A percentile compares a stretch with the other conserved stretches of the same genome.
Evolutionary conservation across 805 yeast species (phyloP).

Genomic region (Candida namnaoensis): DNA sequence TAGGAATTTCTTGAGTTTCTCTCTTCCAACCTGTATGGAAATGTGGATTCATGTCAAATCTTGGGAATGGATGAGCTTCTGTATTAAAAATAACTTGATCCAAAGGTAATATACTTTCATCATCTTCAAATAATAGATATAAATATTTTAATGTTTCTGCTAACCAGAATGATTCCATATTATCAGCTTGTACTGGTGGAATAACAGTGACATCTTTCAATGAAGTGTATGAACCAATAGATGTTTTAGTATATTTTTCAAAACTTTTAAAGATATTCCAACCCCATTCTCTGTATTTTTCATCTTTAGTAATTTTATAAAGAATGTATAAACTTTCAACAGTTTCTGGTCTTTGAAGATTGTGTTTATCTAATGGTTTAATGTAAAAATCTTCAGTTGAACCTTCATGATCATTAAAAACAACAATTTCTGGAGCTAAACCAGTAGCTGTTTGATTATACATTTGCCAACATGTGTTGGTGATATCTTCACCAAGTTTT

Average conservation of each 20-base stretch:
- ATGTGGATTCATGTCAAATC: slow-evolving; percentile 38
- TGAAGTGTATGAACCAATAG: slow-evolving; percentile 48
- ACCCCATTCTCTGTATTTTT: slow-evolving; percentile 82
- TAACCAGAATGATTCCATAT: slow-evolving; percentile 89
- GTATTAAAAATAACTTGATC: slow-evolving; percentile 75
- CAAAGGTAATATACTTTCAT: slow-evolving; percentile 53
- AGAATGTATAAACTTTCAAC: slow-evolving; percentile 80
- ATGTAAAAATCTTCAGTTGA: slow-evolving; percentile 49
- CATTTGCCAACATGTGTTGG: slow-evolving; percentile 78
- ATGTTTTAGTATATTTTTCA: slow-evolving; percentile 45
- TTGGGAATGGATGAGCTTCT: slow-evolving; percentile 92
- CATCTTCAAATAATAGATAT: slow-evolving; percentile 70
- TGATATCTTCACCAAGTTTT: slow-evolving; percentile 62
- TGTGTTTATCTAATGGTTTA: slow-evolving; percentile 69
- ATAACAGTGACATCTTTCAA: slow-evolving; percentile 53
- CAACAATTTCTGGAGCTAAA: slow-evolving; percentile 81
- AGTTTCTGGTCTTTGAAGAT: slow-evolving; percentile 89
- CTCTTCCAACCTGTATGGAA: slow-evolving; percentile 61
- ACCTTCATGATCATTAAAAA: slow-evolving; percentile 54
- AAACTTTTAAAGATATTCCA: slow-evolving; percentile 76
- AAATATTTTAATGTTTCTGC: slow-evolving; percentile 89
- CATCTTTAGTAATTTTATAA: slow-evolving; percentile 73
- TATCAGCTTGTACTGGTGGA: slow-evolving; percentile 52
- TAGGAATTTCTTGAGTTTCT: not conserved
- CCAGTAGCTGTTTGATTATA: slow-evolving; percentile 70